Conservation (phyloP, 495 filamentous ascomycete genomes). For the Mycothermus thermophilus region DNA sequence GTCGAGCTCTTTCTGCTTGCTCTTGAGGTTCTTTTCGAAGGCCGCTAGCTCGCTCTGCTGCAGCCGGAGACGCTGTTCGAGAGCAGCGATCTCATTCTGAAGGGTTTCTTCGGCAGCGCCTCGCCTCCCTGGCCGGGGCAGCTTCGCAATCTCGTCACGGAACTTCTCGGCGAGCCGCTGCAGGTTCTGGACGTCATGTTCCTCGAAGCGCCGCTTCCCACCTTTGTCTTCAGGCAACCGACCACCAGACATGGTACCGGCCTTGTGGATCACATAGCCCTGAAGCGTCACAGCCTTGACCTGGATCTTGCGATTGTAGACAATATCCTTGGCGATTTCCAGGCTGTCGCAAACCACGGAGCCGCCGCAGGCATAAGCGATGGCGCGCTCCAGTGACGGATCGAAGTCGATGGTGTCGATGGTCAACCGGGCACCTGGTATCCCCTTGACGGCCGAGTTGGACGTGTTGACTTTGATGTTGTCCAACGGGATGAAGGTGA, state of each 20-base stretch:
- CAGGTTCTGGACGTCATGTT: slow-evolving; percentile 73
- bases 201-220: slow-evolving; percentile 72
- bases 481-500: slow-evolving; percentile 89
- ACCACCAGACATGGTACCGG: slow-evolving; percentile 95
- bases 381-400: slow-evolving; percentile 70
- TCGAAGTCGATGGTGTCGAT: slow-evolving; percentile 97
- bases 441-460: slow-evolving; percentile 80
- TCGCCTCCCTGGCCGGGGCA: slow-evolving; percentile 62
- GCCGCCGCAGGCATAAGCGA: slow-evolving; percentile 87
- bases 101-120: slow-evolving; percentile 66
- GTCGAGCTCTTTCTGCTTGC: slow-evolving; percentile 72
- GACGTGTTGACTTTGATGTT: slow-evolving; percentile 87
- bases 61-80: slow-evolving; percentile 65
- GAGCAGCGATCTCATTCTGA: slow-evolving; percentile 62
- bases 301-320: slow-evolving; percentile 70
- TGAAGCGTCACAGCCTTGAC: slow-evolving; percentile 90
- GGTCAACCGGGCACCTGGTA: slow-evolving; percentile 70
- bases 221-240: slow-evolving; percentile 57
- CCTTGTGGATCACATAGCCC: slow-evolving; percentile 89
- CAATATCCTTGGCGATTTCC: slow-evolving; percentile 72
- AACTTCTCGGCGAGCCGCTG: slow-evolving; percentile 53
- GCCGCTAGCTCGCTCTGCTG: slow-evolving; percentile 61
- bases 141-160: slow-evolving; percentile 52
- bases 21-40: slow-evolving; percentile 73
- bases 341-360: slow-evolving; percentile 90